Percentiles rank a stretch among this genome's conserved stretches.
These are phyloP conservation scores for Bryoglossum gracile DNA, from an alignment of 495 filamentous ascomycete species.

Conservation along the genomic window DNA sequence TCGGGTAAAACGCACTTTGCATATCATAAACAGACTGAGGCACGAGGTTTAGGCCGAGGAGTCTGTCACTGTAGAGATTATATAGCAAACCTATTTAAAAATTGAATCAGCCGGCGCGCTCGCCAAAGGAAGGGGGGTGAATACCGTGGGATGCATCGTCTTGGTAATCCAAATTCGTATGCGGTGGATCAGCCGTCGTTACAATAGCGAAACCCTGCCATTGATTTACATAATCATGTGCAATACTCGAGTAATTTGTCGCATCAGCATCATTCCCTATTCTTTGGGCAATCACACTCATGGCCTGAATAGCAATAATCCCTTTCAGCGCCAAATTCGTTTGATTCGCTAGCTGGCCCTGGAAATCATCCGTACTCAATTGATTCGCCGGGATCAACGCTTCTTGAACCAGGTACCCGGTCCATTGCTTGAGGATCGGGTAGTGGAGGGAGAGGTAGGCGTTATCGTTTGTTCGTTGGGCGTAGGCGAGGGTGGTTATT, in stretches of 20 bases:
- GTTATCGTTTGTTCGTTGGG: slow-evolving; percentile 36
- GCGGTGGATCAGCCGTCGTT: slow-evolving; percentile 50
- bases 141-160: slow-evolving; percentile 40
- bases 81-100: slow-evolving; percentile 85
- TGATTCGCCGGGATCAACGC: slow-evolving; percentile 76
- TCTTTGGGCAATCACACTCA: slow-evolving; percentile 67
- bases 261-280: slow-evolving; percentile 54
- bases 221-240: slow-evolving; percentile 62
- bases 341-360: slow-evolving; percentile 80
- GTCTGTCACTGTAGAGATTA: slow-evolving; percentile 76
- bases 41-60: slow-evolving; percentile 65
- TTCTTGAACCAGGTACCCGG: slow-evolving; percentile 74
- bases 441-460: slow-evolving; percentile 52
- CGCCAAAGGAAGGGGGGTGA: no score
- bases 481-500: slow-evolving; percentile 72
- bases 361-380: slow-evolving; percentile 91
- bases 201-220: slow-evolving; percentile 75
- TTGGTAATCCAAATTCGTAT: slow-evolving; percentile 63
- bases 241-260: slow-evolving; percentile 56
- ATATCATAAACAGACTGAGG: slow-evolving; percentile 67
- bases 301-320: slow-evolving; percentile 89
- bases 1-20: slow-evolving; percentile 75
- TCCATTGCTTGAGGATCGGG: slow-evolving; percentile 76
- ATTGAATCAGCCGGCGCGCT: no score
- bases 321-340: slow-evolving; percentile 93